Base-by-base conservation (phyloP, 192 early-diverging fungal genomes). In the Coemansia sp. region DNA sequence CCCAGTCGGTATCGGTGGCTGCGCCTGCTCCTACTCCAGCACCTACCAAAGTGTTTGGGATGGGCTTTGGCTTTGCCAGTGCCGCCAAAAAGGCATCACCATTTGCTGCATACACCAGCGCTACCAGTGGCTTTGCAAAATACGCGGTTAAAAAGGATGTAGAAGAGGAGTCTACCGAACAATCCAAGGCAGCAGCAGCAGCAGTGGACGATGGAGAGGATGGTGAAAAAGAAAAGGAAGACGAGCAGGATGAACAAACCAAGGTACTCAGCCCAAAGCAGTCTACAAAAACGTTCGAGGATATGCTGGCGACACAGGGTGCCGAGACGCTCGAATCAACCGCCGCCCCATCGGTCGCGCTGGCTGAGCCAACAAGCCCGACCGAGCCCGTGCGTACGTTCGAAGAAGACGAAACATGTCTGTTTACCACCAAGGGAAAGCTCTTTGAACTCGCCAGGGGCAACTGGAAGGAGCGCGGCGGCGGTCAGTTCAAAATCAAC, bases 381-480 rank as follows among this genome's bases (percentile, higher is more conserved):
- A 24, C 21, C 30, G 60, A 48, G 10, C 67, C 67, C 0, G 57
- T 69, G 30, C 41, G 62, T 9, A 81, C 80, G 9, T 61, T 67
- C 47, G 80, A 81, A 60, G 80, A 81, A 41, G 71, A 79, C 53
- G 80, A 81, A 38, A 71, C 59, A 9, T 78, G 70, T 21, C 11
- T 78, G 18, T 75, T 61, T 37, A 19, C 63, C 10, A 64, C 76
- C 14, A 78, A 72, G 56, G 68, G 62, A 43, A 79, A 79, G 30
- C 68, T 82, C 46, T 82, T 63, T 42, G 80, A 70, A 48, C 55
- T 82, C 15, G 58, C 47, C 10, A 47, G 8, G 9, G 54, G 46
- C 24, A 39, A 50, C 34, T 82, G 80, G 80, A 71, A 66, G 53
- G 80, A 82, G 46, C 67, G 80, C 9, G 80, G 80, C 15, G 50